Base-by-base conservation (phyloP, 495 filamentous ascomycete genomes). In the Tuber magnatum region DNA sequence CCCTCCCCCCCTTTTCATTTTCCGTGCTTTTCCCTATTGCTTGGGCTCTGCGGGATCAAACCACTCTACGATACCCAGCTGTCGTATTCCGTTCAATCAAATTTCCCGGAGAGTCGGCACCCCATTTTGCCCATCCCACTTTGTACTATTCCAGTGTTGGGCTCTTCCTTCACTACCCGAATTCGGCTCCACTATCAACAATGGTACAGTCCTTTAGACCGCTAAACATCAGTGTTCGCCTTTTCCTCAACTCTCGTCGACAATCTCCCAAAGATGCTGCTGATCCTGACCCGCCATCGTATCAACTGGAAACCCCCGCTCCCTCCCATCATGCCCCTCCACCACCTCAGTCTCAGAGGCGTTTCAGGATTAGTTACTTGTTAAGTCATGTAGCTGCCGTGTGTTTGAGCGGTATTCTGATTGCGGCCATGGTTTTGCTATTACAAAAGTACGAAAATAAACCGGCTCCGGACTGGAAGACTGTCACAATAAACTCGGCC, bases 401-500 rank as follows among this genome's bases (percentile, higher is more conserved):
- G 24, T 40, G 68, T 5, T 28, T 79, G n/a, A 72, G 70, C 9
- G 77, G 72, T 4, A n/a, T 79, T 20, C 40, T 79, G 24, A 42
- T 79, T 7, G 76, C 69, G 8, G 70, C 41, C 20, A 68, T 79
- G 10, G 72, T 75, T 22, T 28, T 79, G 14, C 39, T 79, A 10
- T 28, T 79, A 2, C 6, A 43, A 22, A 48, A 51, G 35, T 79
- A 72, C 61, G 77, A 79, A 24, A 56, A 42, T 69, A 46, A 79
- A 16, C 71, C 73, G 3, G 72, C 24, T 10, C 77, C 77, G 10
- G 38, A 68, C 38, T 32, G 61, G 5, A 39, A 70, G n/a, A 32
- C 69, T 41, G 71, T 81, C 48, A 75, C 79, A 3, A 32, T 81
- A 22, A 78, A 81, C 46, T 69, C 76, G 0, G 46, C 74, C 9